Percentiles rank a stretch among this genome's conserved stretches.
Evolutionary conservation across 768 basidiomycete genomes (phyloP).

Genomic region (Vararia minispora): DNA sequence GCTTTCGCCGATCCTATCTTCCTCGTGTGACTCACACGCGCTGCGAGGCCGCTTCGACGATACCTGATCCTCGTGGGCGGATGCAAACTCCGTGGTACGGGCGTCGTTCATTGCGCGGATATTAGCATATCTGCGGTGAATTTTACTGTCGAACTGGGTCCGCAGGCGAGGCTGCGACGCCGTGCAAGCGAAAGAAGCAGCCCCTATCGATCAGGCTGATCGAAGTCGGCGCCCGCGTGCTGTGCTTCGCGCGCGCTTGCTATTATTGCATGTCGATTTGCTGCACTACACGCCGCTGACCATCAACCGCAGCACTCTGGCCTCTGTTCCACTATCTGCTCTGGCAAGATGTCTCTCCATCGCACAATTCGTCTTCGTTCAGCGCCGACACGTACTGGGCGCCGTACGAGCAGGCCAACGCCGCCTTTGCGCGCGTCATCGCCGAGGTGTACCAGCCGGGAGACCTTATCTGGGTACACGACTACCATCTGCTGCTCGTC

Average conservation of each 20-base stretch:
- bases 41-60: too few relatives aligned
- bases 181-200: too few relatives aligned
- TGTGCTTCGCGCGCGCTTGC: neutral
- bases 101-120: too few relatives aligned
- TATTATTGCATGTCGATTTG: neutral
- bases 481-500: slow-evolving; percentile 91
- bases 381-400: slow-evolving; percentile 71
- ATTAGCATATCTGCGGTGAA: too few relatives aligned
- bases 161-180: too few relatives aligned
- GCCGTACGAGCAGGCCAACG: slow-evolving; percentile 73
- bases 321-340: slow-evolving; percentile 97
- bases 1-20: neutral
- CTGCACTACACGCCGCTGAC: too few relatives aligned
- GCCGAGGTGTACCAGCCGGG: slow-evolving; percentile 53
- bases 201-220: too few relatives aligned
- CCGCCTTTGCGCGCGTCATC: slow-evolving; percentile 67
- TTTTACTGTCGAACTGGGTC: too few relatives aligned
- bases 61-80: too few relatives aligned
- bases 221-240: too few relatives aligned
- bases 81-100: too few relatives aligned
- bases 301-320: slow-evolving; percentile 91
- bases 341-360: slow-evolving; percentile 81
- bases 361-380: slow-evolving; percentile 67
- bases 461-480: slow-evolving; percentile 89
- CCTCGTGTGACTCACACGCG: too few relatives aligned